A percentile compares a stretch with the other conserved stretches of the same genome.
These are phyloP conservation scores for Vicia faba DNA, from an alignment of 306 rosid genomes.

Conservation along the genomic window DNA sequence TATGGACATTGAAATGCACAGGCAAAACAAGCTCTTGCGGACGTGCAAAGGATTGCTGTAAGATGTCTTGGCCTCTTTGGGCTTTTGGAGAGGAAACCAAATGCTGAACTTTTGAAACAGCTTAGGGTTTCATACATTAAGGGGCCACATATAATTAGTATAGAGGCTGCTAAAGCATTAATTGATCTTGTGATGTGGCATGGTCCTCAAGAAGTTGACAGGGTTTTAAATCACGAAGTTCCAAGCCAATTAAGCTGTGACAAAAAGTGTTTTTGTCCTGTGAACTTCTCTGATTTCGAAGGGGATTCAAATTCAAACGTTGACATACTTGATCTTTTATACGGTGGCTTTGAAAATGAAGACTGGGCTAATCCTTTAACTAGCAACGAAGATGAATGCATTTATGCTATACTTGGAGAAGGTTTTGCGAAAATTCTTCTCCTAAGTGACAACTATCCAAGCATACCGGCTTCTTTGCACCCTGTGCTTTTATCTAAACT, in stretches of 20 bases:
- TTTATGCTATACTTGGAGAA: constrained; percentile 77
- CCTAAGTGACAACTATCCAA: constrained; percentile 68
- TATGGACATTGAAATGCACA: constrained; percentile 53
- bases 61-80: constrained; percentile 96
- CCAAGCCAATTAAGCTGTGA: constrained; percentile 44
- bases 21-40: constrained; percentile 89
- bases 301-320: constrained; percentile 41
- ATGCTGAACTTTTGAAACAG: constrained; percentile 73
- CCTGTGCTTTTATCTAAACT: constrained; percentile 74
- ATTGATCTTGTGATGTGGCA: constrained; percentile 90
- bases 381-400: constrained; percentile 65
- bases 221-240: constrained; percentile 45
- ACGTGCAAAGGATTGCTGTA: constrained; percentile 82
- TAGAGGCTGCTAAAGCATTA: constrained; percentile 77
- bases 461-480: constrained; percentile 68
- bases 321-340: constrained; percentile 72
- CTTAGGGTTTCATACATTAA: constrained; percentile 62
- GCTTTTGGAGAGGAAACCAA: constrained; percentile 80
- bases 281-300: constrained; percentile 58
- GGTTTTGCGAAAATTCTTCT: constrained; percentile 98
- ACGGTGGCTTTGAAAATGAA: constrained; percentile 64
- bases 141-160: constrained; percentile 69
- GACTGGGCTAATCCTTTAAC: constrained; percentile 57
- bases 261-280: constrained; percentile 54
- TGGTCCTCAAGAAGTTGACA: constrained; percentile 82